Evolutionary conservation across 116 monocot genomes (phyloP), one percentile per base, ranked within the genome.

Genomic region (Trichopus zeylanicus): DNA sequence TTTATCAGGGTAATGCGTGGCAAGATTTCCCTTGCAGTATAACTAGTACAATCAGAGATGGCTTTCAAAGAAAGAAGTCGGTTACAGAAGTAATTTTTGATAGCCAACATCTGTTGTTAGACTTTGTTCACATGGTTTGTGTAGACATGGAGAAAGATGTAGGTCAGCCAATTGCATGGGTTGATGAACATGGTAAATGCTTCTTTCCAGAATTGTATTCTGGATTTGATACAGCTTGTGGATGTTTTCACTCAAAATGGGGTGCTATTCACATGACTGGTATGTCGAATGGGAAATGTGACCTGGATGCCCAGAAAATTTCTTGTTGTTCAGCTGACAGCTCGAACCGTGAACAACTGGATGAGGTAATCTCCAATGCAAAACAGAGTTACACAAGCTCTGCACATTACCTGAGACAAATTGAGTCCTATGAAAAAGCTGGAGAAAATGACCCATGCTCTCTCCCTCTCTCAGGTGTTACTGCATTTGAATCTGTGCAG

Each of bases 81-180:
- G 65, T 89, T 57, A 73, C 75, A 49, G 83, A 76, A 64, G 73
- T 72, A 8, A 55, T 25, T 24, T 67, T 80, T 69, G 58, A 76
- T 29, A 70, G 75, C 27, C 55, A 68, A 34, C 67, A 63, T 32
- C 59, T 81, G 26, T 67, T 94, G 57, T 63, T 94, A 29, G 86
- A 94, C 66, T 94, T 86, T 64, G 66, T 94, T 19, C 83, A 70
- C 67, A 86, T 83, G 89, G 58, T 81, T 56, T 72, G 71, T 46
- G 61, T 94, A 57, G 75, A 81, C 65, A 25, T 51, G 20, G 67
- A 56, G 42, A 76, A 78, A 33, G 78, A 66, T 30, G 42, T 78
- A 2, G 58, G 63, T 20, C 77, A 83, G 57, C 78, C 81, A 29
- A 51, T 94, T 61, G 89, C 86, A 46, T 94, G 94, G 94, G 74